phyloP scores from a whole-genome alignment of 2,329 filamentous ascomycete genomes.

The Nemania serpens region DNA sequence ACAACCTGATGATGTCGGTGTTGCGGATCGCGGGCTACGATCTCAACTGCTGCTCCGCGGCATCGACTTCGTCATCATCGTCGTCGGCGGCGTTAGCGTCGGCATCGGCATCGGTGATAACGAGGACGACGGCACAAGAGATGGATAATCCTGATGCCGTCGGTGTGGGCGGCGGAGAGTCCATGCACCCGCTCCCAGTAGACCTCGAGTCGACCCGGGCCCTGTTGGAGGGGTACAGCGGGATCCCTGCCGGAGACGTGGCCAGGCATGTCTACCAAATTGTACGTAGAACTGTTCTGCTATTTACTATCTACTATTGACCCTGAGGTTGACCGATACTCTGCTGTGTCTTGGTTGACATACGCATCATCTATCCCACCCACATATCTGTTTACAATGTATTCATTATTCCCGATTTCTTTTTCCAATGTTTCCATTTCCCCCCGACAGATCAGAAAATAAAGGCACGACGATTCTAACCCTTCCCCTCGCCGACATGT shows the following conservation, averaged over 20 bases:
- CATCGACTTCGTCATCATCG: background rate
- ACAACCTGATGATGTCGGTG: slow-evolving; percentile 18
- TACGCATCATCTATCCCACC: no score
- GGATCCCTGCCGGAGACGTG: slow-evolving; percentile 36
- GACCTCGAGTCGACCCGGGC: slow-evolving; percentile 36
- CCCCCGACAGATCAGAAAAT: background rate
- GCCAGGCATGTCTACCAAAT: slow-evolving; percentile 38
- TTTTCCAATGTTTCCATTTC: no score
- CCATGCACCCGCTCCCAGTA: slow-evolving; percentile 36
- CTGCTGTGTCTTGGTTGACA: background rate
- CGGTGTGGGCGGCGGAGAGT: slow-evolving; percentile 25
- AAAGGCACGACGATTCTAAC: background rate
- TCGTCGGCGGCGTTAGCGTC: background rate
- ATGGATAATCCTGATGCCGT: background rate
- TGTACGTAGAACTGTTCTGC: no score
- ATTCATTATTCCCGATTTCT: no score
- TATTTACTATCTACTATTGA: background rate
- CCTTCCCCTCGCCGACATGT: background rate
- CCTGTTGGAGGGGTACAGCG: slow-evolving; percentile 39
- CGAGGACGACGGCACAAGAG: background rate
- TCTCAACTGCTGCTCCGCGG: slow-evolving; percentile 5
- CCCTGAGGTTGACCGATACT: no score
- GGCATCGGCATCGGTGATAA: no score
- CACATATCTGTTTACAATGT: no score
- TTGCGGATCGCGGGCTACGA: slow-evolving; percentile 22